A percentile compares a stretch with the other conserved stretches of the same genome.
These are phyloP conservation scores for Trametes polyzona DNA, from an alignment of 1,284 basidiomycete species.

Conservation along the genomic window DNA sequence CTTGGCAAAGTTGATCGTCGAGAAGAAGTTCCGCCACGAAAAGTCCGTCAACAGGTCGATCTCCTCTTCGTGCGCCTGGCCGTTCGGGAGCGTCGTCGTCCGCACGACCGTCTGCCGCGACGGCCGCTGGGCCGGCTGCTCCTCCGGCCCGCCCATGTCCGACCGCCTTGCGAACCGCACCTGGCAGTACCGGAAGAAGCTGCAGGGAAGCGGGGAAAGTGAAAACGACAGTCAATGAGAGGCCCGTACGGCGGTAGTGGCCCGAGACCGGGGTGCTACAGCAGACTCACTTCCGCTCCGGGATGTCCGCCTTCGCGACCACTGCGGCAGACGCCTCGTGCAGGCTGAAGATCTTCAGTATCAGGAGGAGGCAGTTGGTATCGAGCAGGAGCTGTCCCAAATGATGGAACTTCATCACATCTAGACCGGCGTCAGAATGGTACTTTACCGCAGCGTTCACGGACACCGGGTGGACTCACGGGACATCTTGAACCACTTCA, in stretches of 20 bases:
- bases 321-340: slow-evolving; percentile 89
- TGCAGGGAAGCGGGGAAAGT: too few species aligned
- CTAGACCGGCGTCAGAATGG: slow-evolving; percentile 46
- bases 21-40: slow-evolving; percentile 98
- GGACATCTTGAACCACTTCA: slow-evolving; percentile 99
- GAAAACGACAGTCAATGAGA: slow-evolving; percentile 2
- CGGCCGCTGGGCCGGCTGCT: slow-evolving; percentile 61
- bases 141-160: slow-evolving; percentile 52
- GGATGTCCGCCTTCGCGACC: slow-evolving; percentile 87
- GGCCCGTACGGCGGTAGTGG: neutral
- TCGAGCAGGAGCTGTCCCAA: slow-evolving; percentile 94
- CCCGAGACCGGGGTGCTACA: neutral
- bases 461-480: slow-evolving; percentile 58
- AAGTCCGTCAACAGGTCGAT: slow-evolving; percentile 92
- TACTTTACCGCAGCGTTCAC: slow-evolving; percentile 1
- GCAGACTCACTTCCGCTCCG: slow-evolving; percentile 79
- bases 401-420: slow-evolving; percentile 99
- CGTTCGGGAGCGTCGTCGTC: slow-evolving; percentile 63
- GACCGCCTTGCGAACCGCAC: slow-evolving; percentile 70
- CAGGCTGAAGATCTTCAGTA: slow-evolving; percentile 97
- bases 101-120: slow-evolving; percentile 60
- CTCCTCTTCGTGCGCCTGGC: slow-evolving; percentile 79
- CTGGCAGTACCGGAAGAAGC: slow-evolving; percentile 96
- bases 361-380: slow-evolving; percentile 92
- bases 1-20: slow-evolving; percentile 97